phyloP scores from a whole-genome alignment of 768 basidiomycete species.

The Exsudoporus frostii region DNA sequence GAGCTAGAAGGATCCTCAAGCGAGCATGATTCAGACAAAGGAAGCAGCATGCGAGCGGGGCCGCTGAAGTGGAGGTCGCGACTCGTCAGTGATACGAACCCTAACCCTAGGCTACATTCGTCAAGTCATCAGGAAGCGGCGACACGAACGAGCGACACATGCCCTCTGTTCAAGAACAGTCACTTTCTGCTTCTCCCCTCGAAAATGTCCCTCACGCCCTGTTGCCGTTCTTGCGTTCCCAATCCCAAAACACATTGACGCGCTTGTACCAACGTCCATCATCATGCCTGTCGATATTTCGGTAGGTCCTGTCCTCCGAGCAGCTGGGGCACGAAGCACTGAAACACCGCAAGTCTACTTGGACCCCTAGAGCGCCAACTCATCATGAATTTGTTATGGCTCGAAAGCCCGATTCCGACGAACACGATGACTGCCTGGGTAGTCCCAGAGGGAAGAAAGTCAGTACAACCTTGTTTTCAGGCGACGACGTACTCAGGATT shows the following conservation, averaged over 20 bases:
- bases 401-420: constrained; percentile 69
- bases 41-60: background rate
- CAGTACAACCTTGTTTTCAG: constrained; percentile 19
- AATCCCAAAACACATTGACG: constrained; percentile 73
- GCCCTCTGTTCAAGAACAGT: constrained; percentile 23
- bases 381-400: constrained; percentile 85
- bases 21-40: background rate
- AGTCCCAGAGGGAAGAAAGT: constrained; percentile 70
- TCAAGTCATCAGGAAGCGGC: background rate
- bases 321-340: background rate
- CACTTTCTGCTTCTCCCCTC: constrained; percentile 8
- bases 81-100: background rate
- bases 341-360: constrained; percentile 51
- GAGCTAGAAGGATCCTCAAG: background rate
- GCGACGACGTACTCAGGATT: background rate
- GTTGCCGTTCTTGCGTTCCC: constrained; percentile 75
- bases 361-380: constrained; percentile 79
- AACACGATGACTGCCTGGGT: constrained; percentile 77
- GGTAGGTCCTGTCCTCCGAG: constrained; percentile 42
- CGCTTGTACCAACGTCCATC: constrained; percentile 84
- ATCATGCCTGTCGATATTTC: constrained; percentile 86
- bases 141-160: constrained; percentile 5
- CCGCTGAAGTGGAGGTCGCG: background rate
- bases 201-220: constrained; percentile 55
- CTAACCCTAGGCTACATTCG: constrained; percentile 10